Conservation (phyloP, 73 alveolate species). For the Urostyla sp. region DNA sequence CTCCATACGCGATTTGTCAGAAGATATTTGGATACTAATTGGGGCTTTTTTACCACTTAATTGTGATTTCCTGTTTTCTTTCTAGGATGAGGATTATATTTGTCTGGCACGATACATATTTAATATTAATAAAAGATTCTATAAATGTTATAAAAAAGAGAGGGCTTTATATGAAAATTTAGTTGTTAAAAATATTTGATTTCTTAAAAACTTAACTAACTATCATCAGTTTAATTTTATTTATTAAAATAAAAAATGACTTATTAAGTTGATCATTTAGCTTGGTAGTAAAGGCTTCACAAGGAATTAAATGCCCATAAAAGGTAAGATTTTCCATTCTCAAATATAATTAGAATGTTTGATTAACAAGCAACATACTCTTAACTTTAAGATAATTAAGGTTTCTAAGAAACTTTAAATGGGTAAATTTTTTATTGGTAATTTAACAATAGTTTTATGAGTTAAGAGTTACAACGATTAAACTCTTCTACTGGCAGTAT, state of each 20-base stretch:
- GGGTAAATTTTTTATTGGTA: constrained; percentile 16
- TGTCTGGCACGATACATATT: no score
- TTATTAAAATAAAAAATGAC: constrained; percentile 47
- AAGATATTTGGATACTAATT: no score
- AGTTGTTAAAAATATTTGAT: no score
- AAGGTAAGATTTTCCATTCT: constrained; percentile 5
- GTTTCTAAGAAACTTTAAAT: constrained; percentile 3
- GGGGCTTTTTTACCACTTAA: neutral
- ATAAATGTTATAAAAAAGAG: no score
- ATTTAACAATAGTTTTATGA: neutral
- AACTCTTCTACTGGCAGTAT: neutral
- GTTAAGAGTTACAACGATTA: neutral
- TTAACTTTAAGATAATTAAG: neutral
- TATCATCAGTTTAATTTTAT: neutral
- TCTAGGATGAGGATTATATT: no score
- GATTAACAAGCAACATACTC: no score
- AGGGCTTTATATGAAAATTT: no score
- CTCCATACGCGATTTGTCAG: no score
- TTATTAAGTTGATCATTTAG: constrained; percentile 65
- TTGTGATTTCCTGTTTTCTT: neutral
- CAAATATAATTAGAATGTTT: neutral
- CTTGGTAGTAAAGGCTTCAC: constrained; percentile 69
- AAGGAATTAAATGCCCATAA: constrained; percentile 42
- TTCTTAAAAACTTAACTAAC: no score
- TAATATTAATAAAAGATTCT: no score